Evolutionary conservation across 768 basidiomycete species (phyloP), one percentile per base, ranked within the genome.

Genomic region (Leucosporidium yakuticum): DNA sequence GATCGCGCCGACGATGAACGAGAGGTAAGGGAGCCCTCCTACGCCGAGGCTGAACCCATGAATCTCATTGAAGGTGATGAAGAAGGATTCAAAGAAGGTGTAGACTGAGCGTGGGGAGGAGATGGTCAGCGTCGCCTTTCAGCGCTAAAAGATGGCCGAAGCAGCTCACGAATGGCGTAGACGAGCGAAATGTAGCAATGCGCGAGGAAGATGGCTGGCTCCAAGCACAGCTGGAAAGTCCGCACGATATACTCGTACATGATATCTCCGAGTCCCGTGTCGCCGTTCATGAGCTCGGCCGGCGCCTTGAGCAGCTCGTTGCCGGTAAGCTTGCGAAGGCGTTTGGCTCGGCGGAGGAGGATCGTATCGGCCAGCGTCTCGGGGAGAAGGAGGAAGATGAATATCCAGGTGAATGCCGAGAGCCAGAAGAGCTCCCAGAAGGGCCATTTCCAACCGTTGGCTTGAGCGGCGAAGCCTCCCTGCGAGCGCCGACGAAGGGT

Each of bases 271-370:
- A 63, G 11, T 32, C 54, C 39, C 6, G 39, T 15, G 39, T 44
- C 39, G 39, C 39, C 39, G 39, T 44, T 44, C 6, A 76, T 74
- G 55, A 78, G 62, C 67, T 80, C 79, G 34, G 67, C 67, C 20
- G 75, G 68, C 8, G 77, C 74, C 51, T 63, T 65, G 61, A 79
- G 70, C 15, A 74, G 51, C 23, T 69, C 32, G 76, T 80, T 80
- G 15, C 79, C 77, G n/a, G 79, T 80, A 15, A 79, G 64, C 59
- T 77, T 77, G 34, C 80, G 77, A 4, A 81, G 76, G 2, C 80
- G 74, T 31, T 74, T 61, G 15, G 80, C 80, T 27, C 80, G 79
- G 9, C 77, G 74, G 56, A 76, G 67, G 39, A 81, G 77, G 70
- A 81, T 78, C n/a, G 76, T 80, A 17, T 63, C 53, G 34, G 75